Evolutionary conservation across 768 basidiomycete genomes (phyloP), one percentile per base, ranked within the genome.

Genomic region (Boletus subcaerulescens): DNA sequence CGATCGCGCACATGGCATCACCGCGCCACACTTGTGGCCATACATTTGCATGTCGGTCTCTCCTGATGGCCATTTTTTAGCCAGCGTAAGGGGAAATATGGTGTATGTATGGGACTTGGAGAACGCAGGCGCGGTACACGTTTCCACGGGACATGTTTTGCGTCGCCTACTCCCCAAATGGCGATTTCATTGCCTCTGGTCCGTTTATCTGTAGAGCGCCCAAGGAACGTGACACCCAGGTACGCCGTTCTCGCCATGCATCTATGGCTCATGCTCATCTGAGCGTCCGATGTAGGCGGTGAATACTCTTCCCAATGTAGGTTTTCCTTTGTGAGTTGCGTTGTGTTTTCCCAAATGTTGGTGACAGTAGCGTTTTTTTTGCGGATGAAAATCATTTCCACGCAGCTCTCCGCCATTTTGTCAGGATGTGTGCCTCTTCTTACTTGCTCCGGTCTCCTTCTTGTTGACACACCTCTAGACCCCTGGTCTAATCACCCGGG

Each of bases 31-130:
- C n/a, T 15, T 44, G 51, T 66, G 63, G 64, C 63, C 63, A 3
- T 57, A 66, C 51, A 60, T 65, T 5, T 66, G 55, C 53, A 46
- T 65, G 58, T 66, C 61, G 9, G 55, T 66, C 14, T 66, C 64
- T 1, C 58, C 63, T 5, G 35, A 49, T 3, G 64, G 65, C 5
- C 58, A 56, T 0, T 51, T 51, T 20, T 24, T 65, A 35, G 58
- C 63, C 1, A 66, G 56, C 55, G 65, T 66, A 29, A 55, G 65
- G 3, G 64, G 65, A 10, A 52, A 42, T 3, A 57, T 42, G 10
- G 53, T 66, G 22, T 43, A 29, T 15, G 55, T 65, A 2, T 65
- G 63, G 63, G 55, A 60, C 7, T 22, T 66, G 46, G 61, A 57
- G 43, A 53, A 4, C 8, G 26, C 53, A 11, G 12, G 41, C 55